Evolutionary conservation across 2,329 filamentous ascomycete species (phyloP).

Genomic region (Plectosphaerella cucumerina): DNA sequence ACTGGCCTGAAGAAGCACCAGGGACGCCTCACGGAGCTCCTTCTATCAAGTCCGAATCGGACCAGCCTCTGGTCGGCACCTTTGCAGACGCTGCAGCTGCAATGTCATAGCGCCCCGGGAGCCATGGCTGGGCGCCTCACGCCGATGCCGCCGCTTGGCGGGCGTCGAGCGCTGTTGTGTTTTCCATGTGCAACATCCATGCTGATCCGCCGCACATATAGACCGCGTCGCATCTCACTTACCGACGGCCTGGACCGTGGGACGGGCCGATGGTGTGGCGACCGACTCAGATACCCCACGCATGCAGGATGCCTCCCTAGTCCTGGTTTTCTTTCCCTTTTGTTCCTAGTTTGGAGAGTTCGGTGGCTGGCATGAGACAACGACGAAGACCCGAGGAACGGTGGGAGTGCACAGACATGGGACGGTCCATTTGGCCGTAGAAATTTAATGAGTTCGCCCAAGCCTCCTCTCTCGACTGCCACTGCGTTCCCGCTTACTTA

Average conservation of each 20-base stretch:
- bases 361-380: neutral
- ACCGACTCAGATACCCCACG: constrained; percentile 2
- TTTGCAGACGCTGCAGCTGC: constrained; percentile 56
- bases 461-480: neutral
- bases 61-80: constrained; percentile 50
- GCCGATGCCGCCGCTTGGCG: no score
- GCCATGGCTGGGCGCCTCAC: neutral
- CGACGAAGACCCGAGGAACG: no score
- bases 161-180: no score
- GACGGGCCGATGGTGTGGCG: constrained; percentile 3
- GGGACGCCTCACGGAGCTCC: constrained; percentile 37
- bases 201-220: constrained; percentile 3
- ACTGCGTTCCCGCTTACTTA: no score
- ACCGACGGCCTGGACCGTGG: constrained; percentile 2
- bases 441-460: neutral
- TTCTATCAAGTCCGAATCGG: constrained; percentile 32
- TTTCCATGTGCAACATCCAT: no score
- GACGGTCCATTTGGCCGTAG: neutral
- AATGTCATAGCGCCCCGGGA: constrained; percentile 29
- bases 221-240: constrained; percentile 3
- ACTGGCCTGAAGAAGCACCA: constrained; percentile 49
- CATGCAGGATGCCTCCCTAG: constrained; percentile 1
- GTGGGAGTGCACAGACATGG: no score
- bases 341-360: neutral
- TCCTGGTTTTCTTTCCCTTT: constrained; percentile 1